Percentiles rank a stretch among this genome's conserved stretches.
phyloP scores from a whole-genome alignment of 2,329 filamentous ascomycete species.

The Botrytis fabae region DNA sequence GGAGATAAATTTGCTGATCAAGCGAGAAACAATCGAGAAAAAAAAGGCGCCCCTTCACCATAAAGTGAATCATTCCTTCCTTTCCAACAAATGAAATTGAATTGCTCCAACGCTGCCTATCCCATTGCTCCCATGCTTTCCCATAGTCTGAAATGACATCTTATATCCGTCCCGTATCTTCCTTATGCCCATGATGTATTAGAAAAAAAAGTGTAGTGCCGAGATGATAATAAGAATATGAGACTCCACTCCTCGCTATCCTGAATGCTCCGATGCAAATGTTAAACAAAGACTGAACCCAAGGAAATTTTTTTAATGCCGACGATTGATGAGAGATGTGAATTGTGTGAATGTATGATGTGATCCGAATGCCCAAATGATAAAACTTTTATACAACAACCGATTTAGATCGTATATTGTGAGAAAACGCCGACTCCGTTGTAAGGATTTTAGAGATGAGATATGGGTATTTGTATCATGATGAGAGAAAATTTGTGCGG shows the following conservation, averaged over 20 bases:
- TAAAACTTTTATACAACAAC: conserved; percentile 40
- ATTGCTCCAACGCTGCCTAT: conserved; percentile 21
- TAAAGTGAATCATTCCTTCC: conserved; percentile 9
- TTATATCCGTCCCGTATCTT: conserved; percentile 13
- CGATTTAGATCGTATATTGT: conserved; percentile 29
- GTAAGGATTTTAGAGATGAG: conserved; percentile 32
- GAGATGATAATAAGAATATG: background rate
- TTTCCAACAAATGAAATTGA: conserved; percentile 21
- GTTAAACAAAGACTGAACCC: conserved; percentile 2
- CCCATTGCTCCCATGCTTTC: conserved; percentile 18
- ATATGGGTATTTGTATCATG: conserved; percentile 35
- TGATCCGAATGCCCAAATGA: conserved; percentile 17
- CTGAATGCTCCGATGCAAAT: conserved; percentile 24
- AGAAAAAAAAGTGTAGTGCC: conserved; percentile 23
- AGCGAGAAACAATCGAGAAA: conserved; percentile 13
- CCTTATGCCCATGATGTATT: conserved; percentile 28
- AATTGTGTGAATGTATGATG: conserved; percentile 13
- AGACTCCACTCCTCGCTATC: conserved; percentile 16
- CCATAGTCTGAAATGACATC: conserved; percentile 10
- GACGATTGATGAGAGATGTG: conserved; percentile 12
- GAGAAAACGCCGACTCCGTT: conserved; percentile 36
- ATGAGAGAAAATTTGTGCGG: conserved; percentile 28
- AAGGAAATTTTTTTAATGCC: conserved; percentile 24
- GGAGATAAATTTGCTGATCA: conserved; percentile 11
- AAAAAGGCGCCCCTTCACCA: conserved; percentile 23